Base-by-base conservation (phyloP, 2,329 filamentous ascomycete species). In the Aspergillus spinulosporus region DNA sequence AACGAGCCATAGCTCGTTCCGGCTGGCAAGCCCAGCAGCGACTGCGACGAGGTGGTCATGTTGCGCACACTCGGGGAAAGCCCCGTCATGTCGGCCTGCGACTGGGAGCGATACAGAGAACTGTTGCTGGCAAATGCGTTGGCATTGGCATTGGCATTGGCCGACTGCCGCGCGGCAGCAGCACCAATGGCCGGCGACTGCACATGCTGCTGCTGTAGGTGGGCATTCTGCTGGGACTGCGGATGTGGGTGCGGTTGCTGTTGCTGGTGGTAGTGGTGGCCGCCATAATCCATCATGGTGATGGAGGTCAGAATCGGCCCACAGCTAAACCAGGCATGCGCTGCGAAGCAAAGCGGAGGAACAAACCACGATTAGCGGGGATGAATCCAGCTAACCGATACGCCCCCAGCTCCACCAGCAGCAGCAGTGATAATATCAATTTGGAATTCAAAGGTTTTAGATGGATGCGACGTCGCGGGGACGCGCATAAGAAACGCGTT, bases 251-350 rank as follows among this genome's bases (percentile, higher is more conserved):
- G 54, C 58, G 63, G 62, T 37, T 68, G 66, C 36, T 58, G 60
- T 31, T 67, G 65, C 42, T 64, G 63, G 52, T 69, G 63, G 50
- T 67, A 70, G 28, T 63, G 59, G 52, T 68, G 67, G 53, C 68
- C 67, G 51, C 67, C 67, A 63, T 71, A 72, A 51, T 66, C 67
- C 69, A 72, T 72, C 70, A 72, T 72, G 49, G 66, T 72, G 54
- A 42, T n/a, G 29, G 32, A 9, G 45, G 54, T 43, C 47, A 46
- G 43, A 40, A 43, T 48, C 49, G 45, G 47, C n/a, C 28, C 29
- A 42, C 42, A 44, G 47, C 49, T 34, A 40, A 15, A 48, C 48
- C 48, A 56, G 43, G 39, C 54, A 56, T 52, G 43, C 45, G 40
- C 36, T 28, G 34, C 61, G 43, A 31, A 26, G 36, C 12, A 36